A percentile compares a stretch with the other conserved stretches of the same genome.
Conservation (phyloP, 2,329 filamentous ascomycete species). For the Pseudocercospora pini-densiflorae region DNA sequence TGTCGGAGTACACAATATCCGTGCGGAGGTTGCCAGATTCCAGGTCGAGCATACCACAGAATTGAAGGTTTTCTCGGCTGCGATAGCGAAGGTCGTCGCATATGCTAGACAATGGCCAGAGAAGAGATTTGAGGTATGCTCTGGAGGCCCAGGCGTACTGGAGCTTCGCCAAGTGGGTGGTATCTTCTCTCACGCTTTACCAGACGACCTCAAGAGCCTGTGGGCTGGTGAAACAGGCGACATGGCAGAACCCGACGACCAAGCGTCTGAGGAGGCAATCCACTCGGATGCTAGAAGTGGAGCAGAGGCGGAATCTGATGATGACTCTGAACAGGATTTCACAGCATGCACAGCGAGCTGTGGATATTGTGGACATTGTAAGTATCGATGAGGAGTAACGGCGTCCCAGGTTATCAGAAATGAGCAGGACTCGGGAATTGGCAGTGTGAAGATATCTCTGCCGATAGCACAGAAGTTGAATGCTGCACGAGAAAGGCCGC, state of each 20-base stretch:
- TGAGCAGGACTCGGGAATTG: too few relatives aligned
- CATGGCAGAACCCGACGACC: background rate
- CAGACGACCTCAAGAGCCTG: background rate
- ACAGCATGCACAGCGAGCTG: too few relatives aligned
- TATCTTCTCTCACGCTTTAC: background rate
- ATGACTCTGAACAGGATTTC: too few relatives aligned
- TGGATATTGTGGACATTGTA: too few relatives aligned
- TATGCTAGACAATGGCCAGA: background rate
- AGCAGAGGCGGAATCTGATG: too few relatives aligned
- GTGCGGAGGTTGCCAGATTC: constrained; percentile 46
- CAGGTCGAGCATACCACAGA: constrained; percentile 44
- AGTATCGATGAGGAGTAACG: too few relatives aligned
- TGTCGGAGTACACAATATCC: constrained; percentile 46
- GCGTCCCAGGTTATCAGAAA: too few relatives aligned
- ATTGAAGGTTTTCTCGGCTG: background rate
- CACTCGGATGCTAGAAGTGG: too few relatives aligned
- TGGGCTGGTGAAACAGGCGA: background rate
- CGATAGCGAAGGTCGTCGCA: background rate
- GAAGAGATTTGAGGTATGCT: background rate
- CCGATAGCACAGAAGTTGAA: too few relatives aligned
- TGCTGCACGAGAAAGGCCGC: too few relatives aligned
- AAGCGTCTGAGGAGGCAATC: background rate
- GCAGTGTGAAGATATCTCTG: too few relatives aligned
- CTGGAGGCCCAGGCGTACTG: background rate
- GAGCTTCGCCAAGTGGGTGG: background rate